Conservation (phyloP, 1,284 basidiomycete species). For the Ustilago xerochloae region DNA sequence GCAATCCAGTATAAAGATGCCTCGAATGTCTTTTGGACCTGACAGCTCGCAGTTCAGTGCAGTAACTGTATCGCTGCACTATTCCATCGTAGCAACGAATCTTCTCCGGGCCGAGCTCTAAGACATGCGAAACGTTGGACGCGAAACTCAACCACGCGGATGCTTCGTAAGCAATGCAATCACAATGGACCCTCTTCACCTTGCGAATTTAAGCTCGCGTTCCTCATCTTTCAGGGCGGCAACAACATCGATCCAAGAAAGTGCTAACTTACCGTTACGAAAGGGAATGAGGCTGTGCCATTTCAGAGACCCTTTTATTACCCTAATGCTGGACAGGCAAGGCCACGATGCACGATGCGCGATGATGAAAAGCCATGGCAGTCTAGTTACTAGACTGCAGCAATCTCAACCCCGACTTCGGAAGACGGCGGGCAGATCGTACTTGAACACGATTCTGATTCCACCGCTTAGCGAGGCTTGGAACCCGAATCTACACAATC, state of each 20-base stretch:
- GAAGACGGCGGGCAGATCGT: not conserved
- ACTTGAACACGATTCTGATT: not conserved
- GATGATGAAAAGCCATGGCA: not conserved
- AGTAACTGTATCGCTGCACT: no score
- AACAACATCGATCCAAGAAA: no score
- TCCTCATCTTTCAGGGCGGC: no score
- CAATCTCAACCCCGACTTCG: not conserved
- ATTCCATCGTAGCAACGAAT: no score
- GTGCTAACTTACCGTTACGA: no score
- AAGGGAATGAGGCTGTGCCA: not conserved
- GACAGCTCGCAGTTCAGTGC: no score
- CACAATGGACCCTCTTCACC: not conserved
- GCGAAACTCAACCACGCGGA: constrained; percentile 1
- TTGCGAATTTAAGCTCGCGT: not conserved
- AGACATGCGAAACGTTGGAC: not conserved
- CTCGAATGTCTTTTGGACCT: no score
- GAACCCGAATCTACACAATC: not conserved
- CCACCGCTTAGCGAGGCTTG: not conserved
- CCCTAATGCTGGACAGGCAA: not conserved
- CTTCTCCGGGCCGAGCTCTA: no score
- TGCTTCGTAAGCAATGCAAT: constrained; percentile 3
- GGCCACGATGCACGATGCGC: not conserved
- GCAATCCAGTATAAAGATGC: no score
- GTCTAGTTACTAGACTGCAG: not conserved
- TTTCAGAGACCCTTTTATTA: not conserved